These are phyloP conservation scores for Thuja plicata DNA, from an alignment of 83 land plant species.

Conservation along the genomic window DNA sequence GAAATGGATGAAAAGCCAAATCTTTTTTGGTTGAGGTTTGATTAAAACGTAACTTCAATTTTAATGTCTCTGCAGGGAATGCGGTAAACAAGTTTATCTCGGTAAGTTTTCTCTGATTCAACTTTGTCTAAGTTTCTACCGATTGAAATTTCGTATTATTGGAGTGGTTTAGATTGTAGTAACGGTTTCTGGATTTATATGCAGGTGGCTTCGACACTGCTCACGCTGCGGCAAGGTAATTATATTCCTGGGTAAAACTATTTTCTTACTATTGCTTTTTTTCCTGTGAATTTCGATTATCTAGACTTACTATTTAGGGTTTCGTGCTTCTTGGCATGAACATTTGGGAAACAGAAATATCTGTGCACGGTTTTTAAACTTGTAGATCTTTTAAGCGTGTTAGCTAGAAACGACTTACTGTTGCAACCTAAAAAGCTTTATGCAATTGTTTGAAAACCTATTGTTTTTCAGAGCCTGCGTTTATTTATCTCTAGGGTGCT, in stretches of 20 bases:
- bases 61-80: slow-evolving; percentile 37
- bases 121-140: background rate
- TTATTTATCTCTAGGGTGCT: too few species aligned
- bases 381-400: background rate
- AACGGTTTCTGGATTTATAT: background rate
- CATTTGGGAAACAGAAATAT: background rate
- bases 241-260: too few species aligned
- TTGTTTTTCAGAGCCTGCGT: too few species aligned
- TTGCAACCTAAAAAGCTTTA: background rate
- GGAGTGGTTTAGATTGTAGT: background rate
- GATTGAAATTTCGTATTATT: background rate
- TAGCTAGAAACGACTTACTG: background rate
- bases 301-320: background rate
- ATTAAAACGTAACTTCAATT: background rate
- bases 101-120: slow-evolving; percentile 27
- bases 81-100: slow-evolving; percentile 55
- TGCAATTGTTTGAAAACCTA: background rate
- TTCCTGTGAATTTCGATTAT: background rate
- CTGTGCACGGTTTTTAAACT: background rate
- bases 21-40: too few species aligned
- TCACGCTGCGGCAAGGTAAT: slow-evolving; percentile 48
- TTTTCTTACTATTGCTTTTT: background rate
- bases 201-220: slow-evolving; percentile 59
- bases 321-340: background rate
- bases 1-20: too few species aligned